Base-by-base conservation (phyloP, 2,329 filamentous ascomycete species). In the Pseudogymnoascus sp. region DNA sequence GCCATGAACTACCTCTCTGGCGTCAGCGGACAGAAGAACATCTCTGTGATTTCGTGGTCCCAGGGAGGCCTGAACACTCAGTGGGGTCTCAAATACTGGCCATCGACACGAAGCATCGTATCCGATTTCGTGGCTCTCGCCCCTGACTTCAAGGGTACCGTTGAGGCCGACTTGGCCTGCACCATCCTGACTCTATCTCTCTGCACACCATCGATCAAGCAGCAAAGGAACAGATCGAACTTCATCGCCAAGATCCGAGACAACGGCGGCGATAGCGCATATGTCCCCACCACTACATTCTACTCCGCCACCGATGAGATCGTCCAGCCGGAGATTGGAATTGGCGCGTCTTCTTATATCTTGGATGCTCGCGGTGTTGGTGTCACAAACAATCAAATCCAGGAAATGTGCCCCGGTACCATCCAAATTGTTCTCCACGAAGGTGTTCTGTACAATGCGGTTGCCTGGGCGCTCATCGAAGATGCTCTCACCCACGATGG, bases 21-120 rank as follows among this genome's bases (percentile, higher is more conserved):
- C 35, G 70, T 80, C 63, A 74, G 72, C 44, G 64, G 66, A 47
- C 68, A 71, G 21, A 64, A 68, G 13, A 73, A 77, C 17, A 71
- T 80, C 5, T 72, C 74, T 15, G 71, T 82, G 17, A 69, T 84
- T n/a, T 75, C 74, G 11, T 84, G 79, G 79, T 83, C 79, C 0
- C 81, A 85, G 69, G 82, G 82, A 13, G 78, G 77, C 57, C 70
- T 84, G 1, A 72, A 80, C 62, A 73, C 77, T 0, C 82, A 85
- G 68, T 84, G 82, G 83, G 80, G 78, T 0, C 72, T 82, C 64
- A 83, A 83, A 64, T 84, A 82, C 72, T 84, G 79, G 78, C 80
- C 80, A 0, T 80, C 77, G 1, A 80, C 78, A 1, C 75, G 77
- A 3, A 64, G 64, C 2, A 70, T 72, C 0, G 74, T 79, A 1